These are phyloP conservation scores for Cutaneotrichosporon dermatis DNA, from an alignment of 1,284 basidiomycete genomes.

Conservation along the genomic window DNA sequence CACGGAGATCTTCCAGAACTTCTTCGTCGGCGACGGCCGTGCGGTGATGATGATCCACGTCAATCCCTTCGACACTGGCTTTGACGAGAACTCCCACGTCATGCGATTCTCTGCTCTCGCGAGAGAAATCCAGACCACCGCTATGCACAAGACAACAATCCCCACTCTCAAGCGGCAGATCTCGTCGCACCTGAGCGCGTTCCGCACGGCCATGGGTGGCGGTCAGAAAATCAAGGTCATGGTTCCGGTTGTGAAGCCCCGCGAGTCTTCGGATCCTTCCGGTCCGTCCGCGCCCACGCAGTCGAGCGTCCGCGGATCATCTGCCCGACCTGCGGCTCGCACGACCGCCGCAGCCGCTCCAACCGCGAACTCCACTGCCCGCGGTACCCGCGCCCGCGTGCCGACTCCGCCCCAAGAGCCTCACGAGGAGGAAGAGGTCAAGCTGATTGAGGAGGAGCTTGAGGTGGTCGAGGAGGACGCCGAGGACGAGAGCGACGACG, in stretches of 20 bases:
- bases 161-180: constrained; percentile 43
- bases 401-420: constrained; percentile 1
- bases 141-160: constrained; percentile 48
- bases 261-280: constrained; percentile 28
- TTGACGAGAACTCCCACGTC: constrained; percentile 96
- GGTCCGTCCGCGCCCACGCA: too few species aligned
- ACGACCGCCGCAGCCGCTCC: too few species aligned
- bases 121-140: constrained; percentile 76
- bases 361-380: too few species aligned
- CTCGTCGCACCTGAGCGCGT: constrained; percentile 38
- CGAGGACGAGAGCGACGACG: constrained; percentile 60
- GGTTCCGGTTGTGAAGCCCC: constrained; percentile 40
- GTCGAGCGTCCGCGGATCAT: neutral
- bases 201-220: constrained; percentile 42
- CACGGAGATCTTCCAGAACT: constrained; percentile 94
- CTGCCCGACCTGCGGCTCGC: too few species aligned
- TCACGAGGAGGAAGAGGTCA: constrained; percentile 44
- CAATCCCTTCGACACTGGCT: constrained; percentile 96
- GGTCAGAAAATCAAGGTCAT: constrained; percentile 42
- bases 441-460: constrained; percentile 65
- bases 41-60: constrained; percentile 98
- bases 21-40: constrained; percentile 87
- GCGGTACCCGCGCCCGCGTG: neutral
- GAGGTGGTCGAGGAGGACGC: constrained; percentile 70
- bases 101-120: constrained; percentile 98